Percentiles rank a stretch among this genome's conserved stretches.
Evolutionary conservation across 2,329 filamentous ascomycete genomes (phyloP).

Genomic region (Fusarium ramigenum): DNA sequence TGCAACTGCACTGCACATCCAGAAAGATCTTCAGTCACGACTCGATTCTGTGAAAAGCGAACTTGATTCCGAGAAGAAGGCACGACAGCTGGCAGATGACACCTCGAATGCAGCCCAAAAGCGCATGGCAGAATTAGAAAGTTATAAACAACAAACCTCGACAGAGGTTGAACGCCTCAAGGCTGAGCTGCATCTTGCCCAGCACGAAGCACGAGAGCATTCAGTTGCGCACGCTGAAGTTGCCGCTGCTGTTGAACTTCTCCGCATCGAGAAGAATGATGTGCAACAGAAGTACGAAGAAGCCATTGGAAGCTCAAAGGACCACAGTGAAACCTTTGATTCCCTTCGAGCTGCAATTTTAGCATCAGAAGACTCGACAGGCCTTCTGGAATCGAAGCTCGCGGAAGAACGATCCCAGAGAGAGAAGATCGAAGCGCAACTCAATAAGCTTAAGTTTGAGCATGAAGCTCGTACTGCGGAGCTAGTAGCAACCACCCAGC

Average conservation of each 20-base stretch:
- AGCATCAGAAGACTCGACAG: slow-evolving; percentile 80
- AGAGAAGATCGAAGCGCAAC: slow-evolving; percentile 78
- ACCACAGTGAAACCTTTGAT: slow-evolving; percentile 75
- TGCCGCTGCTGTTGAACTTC: slow-evolving; percentile 74
- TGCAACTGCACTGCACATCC: slow-evolving; percentile 79
- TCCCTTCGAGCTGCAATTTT: slow-evolving; percentile 80
- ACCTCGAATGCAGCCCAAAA: slow-evolving; percentile 83
- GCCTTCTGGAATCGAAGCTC: slow-evolving; percentile 80
- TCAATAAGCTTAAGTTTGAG: slow-evolving; percentile 80
- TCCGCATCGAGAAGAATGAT: slow-evolving; percentile 89
- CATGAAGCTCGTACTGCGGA: slow-evolving; percentile 84
- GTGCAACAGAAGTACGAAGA: slow-evolving; percentile 75
- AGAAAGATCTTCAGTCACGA: slow-evolving; percentile 82
- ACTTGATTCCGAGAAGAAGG: slow-evolving; percentile 81
- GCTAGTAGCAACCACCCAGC: slow-evolving; percentile 76
- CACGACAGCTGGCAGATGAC: slow-evolving; percentile 87
- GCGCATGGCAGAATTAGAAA: slow-evolving; percentile 84
- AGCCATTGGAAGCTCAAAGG: slow-evolving; percentile 71
- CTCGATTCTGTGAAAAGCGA: slow-evolving; percentile 76
- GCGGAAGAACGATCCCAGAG: slow-evolving; percentile 82
- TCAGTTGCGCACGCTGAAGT: slow-evolving; percentile 81
- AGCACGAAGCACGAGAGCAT: slow-evolving; percentile 83
- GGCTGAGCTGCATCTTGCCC: slow-evolving; percentile 82
- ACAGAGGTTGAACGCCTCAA: slow-evolving; percentile 87
- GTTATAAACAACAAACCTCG: slow-evolving; percentile 82